Conservation (phyloP, 2,329 filamentous ascomycete genomes). For the Ceratocystis harringtonii region DNA sequence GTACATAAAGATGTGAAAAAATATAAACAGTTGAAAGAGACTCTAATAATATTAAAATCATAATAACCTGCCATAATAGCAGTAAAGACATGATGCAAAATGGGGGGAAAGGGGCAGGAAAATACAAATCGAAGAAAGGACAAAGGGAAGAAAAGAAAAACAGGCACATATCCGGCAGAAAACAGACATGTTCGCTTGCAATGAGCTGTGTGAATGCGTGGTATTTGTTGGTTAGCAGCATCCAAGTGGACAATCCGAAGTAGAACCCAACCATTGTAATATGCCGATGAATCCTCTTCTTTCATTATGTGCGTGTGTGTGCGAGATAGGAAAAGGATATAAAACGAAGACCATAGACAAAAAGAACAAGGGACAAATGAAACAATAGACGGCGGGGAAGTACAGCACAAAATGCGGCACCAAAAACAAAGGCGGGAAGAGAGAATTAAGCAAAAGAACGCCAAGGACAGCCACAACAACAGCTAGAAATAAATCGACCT, state of each 20-base stretch:
- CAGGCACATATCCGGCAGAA: neutral
- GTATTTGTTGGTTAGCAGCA: neutral
- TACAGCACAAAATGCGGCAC: neutral
- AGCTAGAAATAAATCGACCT: neutral
- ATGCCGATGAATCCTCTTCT: neutral
- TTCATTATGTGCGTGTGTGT: neutral
- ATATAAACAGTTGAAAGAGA: neutral
- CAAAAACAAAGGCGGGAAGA: neutral
- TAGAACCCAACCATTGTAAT: neutral
- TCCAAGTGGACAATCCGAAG: neutral
- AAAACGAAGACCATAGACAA: neutral
- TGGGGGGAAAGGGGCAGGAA: slow-evolving; percentile 3
- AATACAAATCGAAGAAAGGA: neutral
- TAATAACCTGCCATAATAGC: slow-evolving; percentile 8
- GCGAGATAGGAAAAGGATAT: neutral
- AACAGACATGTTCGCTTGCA: neutral
- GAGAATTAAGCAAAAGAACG: slow-evolving; percentile 5
- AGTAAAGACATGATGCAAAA: slow-evolving; percentile 9
- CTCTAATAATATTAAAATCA: slow-evolving; percentile 14
- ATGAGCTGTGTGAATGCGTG: neutral
- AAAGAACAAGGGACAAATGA: neutral
- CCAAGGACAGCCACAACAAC: neutral
- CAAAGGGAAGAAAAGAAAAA: neutral
- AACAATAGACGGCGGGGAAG: slow-evolving; percentile 1
- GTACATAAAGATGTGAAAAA: neutral